Conservation (phyloP, 768 basidiomycete species). For the Amanita molliuscula region DNA sequence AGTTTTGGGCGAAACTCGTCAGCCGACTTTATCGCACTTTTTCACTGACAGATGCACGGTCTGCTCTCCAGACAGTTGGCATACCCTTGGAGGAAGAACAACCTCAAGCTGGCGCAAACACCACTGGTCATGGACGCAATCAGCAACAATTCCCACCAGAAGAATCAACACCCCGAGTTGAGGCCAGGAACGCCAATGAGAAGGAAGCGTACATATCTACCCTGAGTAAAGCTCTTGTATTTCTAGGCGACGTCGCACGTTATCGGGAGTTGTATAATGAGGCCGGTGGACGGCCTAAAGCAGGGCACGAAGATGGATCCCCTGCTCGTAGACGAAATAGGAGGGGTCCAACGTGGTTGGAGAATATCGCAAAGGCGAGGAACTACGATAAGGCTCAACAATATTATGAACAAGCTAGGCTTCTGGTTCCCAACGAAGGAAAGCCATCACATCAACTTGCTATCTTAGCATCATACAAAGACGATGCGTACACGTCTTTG, state of each 20-base stretch:
- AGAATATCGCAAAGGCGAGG: constrained; percentile 44
- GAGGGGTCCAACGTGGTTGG: constrained; percentile 29
- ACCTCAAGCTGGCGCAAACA: constrained; percentile 12
- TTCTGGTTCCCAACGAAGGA: constrained; percentile 80
- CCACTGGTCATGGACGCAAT: constrained; percentile 33
- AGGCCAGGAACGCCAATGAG: constrained; percentile 36
- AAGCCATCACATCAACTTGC: constrained; percentile 96
- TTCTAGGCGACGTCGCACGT: constrained; percentile 88
- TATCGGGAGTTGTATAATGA: constrained; percentile 90
- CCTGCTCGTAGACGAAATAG: constrained; percentile 31
- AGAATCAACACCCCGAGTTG: constrained; percentile 24
- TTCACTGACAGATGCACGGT: constrained; percentile 51
- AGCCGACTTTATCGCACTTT: constrained; percentile 67
- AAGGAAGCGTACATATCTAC: constrained; percentile 60
- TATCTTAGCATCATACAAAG: constrained; percentile 77
- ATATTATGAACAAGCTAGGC: constrained; percentile 79
- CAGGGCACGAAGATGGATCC: constrained; percentile 54
- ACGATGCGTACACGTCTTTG: constrained; percentile 71
- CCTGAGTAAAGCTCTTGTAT: constrained; percentile 81
- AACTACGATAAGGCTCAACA: constrained; percentile 68
- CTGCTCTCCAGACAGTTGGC: constrained; percentile 46
- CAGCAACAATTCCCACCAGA: constrained; percentile 59
- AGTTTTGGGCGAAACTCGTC: constrained; percentile 81
- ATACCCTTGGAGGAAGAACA: constrained; percentile 36
- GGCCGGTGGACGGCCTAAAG: constrained; percentile 48